These are phyloP conservation scores for Xylariaceae sp. DNA, from an alignment of 2,329 filamentous ascomycete genomes.

Conservation along the genomic window DNA sequence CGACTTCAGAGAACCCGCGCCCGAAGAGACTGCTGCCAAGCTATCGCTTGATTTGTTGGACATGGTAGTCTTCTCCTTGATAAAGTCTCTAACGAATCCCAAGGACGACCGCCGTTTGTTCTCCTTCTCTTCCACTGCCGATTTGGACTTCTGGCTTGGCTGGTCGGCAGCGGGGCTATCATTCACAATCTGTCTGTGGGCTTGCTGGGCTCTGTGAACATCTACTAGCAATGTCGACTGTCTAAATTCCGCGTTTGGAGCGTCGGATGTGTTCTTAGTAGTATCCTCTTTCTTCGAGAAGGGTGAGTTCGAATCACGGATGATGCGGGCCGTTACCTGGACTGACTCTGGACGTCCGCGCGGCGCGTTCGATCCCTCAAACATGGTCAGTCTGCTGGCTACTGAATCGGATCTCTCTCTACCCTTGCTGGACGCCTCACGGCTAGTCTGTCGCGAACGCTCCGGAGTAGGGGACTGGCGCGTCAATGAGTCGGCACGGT, in stretches of 20 bases:
- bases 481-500: constrained; percentile 34
- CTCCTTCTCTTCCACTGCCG: constrained; percentile 32
- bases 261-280: constrained; percentile 41
- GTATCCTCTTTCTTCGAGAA: constrained; percentile 39
- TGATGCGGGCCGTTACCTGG: constrained; percentile 82
- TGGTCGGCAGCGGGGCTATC: too few relatives aligned
- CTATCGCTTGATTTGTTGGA: constrained; percentile 46
- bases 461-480: constrained; percentile 23
- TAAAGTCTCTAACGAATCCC: constrained; percentile 56
- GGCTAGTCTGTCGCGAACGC: constrained; percentile 24
- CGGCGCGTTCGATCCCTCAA: constrained; percentile 43
- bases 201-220: constrained; percentile 41
- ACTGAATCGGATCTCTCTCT: constrained; percentile 52
- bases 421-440: constrained; percentile 14
- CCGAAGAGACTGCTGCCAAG: constrained; percentile 27
- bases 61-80: constrained; percentile 53
- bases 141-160: constrained; percentile 42
- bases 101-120: constrained; percentile 53
- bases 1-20: constrained; percentile 36
- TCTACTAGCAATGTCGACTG: constrained; percentile 58
- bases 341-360: constrained; percentile 65
- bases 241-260: constrained; percentile 48
- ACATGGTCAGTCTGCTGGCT: constrained; percentile 53
- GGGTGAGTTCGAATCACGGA: constrained; percentile 57
- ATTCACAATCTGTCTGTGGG: constrained; percentile 44